Evolutionary conservation across 1,284 basidiomycete species (phyloP).

Genomic region (Puccinia triticina): DNA sequence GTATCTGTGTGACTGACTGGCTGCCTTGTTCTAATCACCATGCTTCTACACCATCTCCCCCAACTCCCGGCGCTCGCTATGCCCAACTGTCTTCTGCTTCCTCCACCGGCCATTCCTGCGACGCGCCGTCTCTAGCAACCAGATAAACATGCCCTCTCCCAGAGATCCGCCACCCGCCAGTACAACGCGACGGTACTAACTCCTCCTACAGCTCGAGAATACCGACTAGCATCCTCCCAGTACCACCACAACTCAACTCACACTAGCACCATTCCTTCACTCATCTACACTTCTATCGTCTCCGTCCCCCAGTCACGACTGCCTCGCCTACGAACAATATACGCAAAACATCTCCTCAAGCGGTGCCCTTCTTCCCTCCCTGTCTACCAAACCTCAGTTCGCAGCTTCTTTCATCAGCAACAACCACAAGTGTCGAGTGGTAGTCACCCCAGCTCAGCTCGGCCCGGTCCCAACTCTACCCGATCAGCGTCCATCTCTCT

Average conservation of each 20-base stretch:
- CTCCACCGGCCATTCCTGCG: background rate
- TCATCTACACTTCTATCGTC: background rate
- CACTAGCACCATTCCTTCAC: background rate
- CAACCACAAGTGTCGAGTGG: background rate
- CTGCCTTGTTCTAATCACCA: slow-evolving; percentile 24
- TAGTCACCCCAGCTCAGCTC: background rate
- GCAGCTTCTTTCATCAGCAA: background rate
- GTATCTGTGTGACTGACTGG: background rate
- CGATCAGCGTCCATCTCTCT: background rate
- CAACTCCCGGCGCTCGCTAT: background rate
- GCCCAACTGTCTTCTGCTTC: background rate
- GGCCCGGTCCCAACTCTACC: background rate
- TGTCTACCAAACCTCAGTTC: background rate
- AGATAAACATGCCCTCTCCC: background rate
- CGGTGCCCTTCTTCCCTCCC: background rate
- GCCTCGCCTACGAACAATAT: background rate
- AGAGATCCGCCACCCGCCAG: background rate
- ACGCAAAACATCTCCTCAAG: background rate
- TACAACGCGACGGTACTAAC: background rate
- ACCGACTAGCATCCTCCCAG: background rate
- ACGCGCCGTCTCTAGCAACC: background rate
- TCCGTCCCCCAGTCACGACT: background rate
- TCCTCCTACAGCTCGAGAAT: background rate
- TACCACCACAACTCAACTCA: background rate
- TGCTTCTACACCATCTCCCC: no score